Evolutionary conservation across 768 basidiomycete species (phyloP).

Genomic region (Artomyces pyxidatus): DNA sequence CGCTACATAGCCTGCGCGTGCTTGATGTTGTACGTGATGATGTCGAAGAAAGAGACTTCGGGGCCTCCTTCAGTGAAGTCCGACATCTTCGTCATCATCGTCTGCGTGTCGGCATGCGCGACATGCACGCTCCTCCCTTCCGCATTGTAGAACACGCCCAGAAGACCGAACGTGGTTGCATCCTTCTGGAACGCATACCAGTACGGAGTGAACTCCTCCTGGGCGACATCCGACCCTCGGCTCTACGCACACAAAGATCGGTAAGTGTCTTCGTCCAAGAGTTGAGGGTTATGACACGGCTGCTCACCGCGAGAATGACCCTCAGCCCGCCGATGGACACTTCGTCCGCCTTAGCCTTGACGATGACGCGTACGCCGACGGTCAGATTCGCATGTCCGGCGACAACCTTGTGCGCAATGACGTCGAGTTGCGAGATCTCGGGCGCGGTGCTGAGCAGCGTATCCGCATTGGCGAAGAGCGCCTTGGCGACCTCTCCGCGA

Average conservation of each 20-base stretch:
- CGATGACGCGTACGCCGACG: background rate
- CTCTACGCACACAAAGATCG: background rate
- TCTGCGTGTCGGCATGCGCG: background rate
- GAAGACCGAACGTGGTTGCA: background rate
- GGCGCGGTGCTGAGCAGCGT: background rate
- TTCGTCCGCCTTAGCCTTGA: background rate
- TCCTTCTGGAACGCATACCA: slow-evolving; percentile 3
- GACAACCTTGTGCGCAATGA: background rate
- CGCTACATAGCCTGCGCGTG: no score
- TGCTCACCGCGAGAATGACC: no score
- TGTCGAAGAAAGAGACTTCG: background rate
- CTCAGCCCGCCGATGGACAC: no score
- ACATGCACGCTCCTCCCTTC: background rate
- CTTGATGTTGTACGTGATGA: background rate
- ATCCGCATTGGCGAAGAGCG: background rate
- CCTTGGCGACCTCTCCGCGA: background rate
- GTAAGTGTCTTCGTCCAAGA: no score
- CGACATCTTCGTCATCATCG: background rate
- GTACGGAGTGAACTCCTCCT: background rate
- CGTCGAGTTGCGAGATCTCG: background rate
- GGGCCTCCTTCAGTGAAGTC: background rate
- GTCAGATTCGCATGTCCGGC: background rate
- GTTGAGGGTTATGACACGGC: no score
- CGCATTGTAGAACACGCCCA: background rate
- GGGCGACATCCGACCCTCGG: background rate